These are phyloP conservation scores for Ceratonia siliqua DNA, from an alignment of 306 rosid species.

Conservation along the genomic window DNA sequence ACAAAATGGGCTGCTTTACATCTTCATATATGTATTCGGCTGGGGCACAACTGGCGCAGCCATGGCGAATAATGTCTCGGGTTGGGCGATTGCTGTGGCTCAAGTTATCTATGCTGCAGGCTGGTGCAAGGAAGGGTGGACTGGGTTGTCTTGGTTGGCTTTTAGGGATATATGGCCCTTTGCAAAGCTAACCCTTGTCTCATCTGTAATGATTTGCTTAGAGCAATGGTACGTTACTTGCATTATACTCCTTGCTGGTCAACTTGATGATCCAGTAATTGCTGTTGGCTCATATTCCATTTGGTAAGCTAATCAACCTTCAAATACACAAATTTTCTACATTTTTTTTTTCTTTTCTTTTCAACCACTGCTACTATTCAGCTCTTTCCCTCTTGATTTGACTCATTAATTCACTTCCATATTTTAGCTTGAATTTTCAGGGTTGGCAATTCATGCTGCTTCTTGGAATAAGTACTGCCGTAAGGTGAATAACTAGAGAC, in stretches of 20 bases:
- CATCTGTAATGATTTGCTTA: constrained; percentile 53
- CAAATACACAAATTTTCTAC: not conserved
- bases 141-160: constrained; percentile 65
- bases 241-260: constrained; percentile 47
- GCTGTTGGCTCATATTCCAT: constrained; percentile 56
- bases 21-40: constrained; percentile 48
- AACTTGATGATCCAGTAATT: constrained; percentile 45
- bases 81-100: constrained; percentile 51
- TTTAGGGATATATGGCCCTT: constrained; percentile 70
- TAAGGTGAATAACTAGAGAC: constrained; percentile 31
- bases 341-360: no score
- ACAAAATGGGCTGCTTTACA: constrained; percentile 50
- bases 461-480: constrained; percentile 29
- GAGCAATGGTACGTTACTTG: constrained; percentile 44
- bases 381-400: not conserved
- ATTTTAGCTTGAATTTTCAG: constrained; percentile 31
- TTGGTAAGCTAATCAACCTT: constrained; percentile 43
- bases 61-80: constrained; percentile 49
- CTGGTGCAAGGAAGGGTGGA: constrained; percentile 84
- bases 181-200: constrained; percentile 55
- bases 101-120: constrained; percentile 48
- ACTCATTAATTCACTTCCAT: not conserved
- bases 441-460: constrained; percentile 20
- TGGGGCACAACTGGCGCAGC: constrained; percentile 69
- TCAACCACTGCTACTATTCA: not conserved